Conservation (phyloP, 2,329 filamentous ascomycete species). For the Byssochlamys sp. region DNA sequence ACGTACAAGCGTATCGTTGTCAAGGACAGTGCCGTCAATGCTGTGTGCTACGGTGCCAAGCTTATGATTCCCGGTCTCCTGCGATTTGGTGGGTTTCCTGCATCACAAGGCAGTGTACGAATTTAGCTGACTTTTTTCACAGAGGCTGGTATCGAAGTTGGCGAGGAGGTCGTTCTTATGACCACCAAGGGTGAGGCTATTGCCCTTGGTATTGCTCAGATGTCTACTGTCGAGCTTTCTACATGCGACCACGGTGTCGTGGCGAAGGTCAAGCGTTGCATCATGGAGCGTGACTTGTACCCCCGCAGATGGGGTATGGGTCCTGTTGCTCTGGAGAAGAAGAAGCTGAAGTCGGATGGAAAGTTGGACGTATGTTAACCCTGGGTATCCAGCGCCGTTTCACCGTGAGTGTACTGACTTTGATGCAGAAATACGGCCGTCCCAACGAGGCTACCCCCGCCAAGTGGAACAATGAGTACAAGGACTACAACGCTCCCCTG, state of each 20-base stretch:
- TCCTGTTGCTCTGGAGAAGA: constrained; percentile 89
- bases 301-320: constrained; percentile 93
- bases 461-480: constrained; percentile 87
- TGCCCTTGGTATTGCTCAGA: constrained; percentile 88
- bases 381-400: neutral
- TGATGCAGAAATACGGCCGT: constrained; percentile 68
- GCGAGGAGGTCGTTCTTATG: constrained; percentile 96
- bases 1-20: constrained; percentile 95
- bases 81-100: constrained; percentile 60
- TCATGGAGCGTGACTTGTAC: constrained; percentile 99
- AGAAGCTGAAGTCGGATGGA: constrained; percentile 97
- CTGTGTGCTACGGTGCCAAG: constrained; percentile 96
- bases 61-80: constrained; percentile 95
- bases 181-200: constrained; percentile 99
- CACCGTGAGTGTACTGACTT: constrained; percentile 22
- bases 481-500: constrained; percentile 63
- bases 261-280: constrained; percentile 97
- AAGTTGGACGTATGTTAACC: constrained; percentile 65
- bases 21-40: constrained; percentile 93
- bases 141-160: constrained; percentile 83
- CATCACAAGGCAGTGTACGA: neutral
- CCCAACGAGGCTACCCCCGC: constrained; percentile 85
- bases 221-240: constrained; percentile 94
- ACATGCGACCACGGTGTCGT: constrained; percentile 96
- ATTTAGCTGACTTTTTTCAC: constrained; percentile 13